Evolutionary conservation across 768 basidiomycete species (phyloP), one percentile per base, ranked within the genome.

Genomic region (Auricularia heimuer): DNA sequence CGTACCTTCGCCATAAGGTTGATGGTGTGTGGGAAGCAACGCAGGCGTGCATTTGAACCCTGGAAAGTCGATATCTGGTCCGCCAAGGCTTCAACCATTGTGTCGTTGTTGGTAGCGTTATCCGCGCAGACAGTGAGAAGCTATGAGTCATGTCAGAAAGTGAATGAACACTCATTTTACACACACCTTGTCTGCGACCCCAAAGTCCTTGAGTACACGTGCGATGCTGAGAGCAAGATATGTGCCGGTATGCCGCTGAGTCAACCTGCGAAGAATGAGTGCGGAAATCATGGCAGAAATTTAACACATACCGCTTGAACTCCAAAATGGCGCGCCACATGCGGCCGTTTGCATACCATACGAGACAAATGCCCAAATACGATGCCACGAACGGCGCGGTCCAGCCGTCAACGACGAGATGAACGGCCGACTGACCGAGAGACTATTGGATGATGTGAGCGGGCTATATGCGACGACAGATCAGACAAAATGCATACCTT

Each of bases 401-500:
- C 76, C 77, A 77, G 18, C 77, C 72, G 70, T 77, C 75, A 62
- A 77, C 66, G 29, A 72, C 74, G 21, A 73, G 62, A 65, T 77
- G 75, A 35, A 77, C 67, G 4, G 39, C 39, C 39, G 39, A 42
- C 7, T 7, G 39, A 42, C 39, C 39, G 12, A 42, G 39, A 7
- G 39, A 42, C 39, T 42, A 42, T 42, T 7, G 7, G 39, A 42
- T 7, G 12, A 3, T 63, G 70, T 72, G 1, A 8, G 8, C 39
- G 12, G 39, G 8, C 8, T 42, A 14, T 42, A 42, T 42, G 39
- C 29, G 2, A 29, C 29, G 29, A 29, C 29, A 29, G 29, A 29
- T 29, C 29, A 29, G 29, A 29, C 29, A 42, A 4, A 14, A 42
- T 42, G 12, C 39, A 42, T 42, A 42, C 39, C 39, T 42, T 42